Percentiles rank a stretch among this genome's conserved stretches.
Evolutionary conservation across 805 yeast species (phyloP).

Genomic region (Candida odintsovae): DNA sequence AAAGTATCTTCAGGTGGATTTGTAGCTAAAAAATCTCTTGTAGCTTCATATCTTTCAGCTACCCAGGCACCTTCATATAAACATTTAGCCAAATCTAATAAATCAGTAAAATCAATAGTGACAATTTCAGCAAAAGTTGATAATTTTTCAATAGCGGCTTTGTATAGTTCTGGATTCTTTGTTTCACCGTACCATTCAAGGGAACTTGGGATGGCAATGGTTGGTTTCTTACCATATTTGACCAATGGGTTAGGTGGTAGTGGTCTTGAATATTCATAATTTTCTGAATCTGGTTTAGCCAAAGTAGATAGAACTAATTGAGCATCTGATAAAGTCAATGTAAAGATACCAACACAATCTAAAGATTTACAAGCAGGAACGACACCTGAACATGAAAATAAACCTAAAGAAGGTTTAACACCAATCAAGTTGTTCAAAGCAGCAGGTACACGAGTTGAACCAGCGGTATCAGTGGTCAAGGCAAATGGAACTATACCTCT

Average conservation of each 20-base stretch:
- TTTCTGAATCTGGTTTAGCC: conserved; percentile 60
- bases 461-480: conserved; percentile 96
- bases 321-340: conserved; percentile 76
- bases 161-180: conserved; percentile 68
- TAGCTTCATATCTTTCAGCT: conserved; percentile 86
- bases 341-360: conserved; percentile 86
- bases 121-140: conserved; percentile 55
- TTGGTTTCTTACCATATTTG: conserved; percentile 53
- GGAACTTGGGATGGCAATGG: conserved; percentile 69
- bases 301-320: conserved; percentile 66
- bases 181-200: conserved; percentile 78
- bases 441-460: conserved; percentile 97
- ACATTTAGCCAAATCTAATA: conserved; percentile 77
- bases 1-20: conserved; percentile 65
- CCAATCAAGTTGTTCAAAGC: conserved; percentile 89
- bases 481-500: conserved; percentile 86
- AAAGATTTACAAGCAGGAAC: conserved; percentile 95
- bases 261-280: conserved; percentile 76
- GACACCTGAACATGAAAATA: conserved; percentile 83
- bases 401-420: conserved; percentile 88
- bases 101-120: conserved; percentile 65
- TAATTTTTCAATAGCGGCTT: conserved; percentile 52
- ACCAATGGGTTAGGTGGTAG: conserved; percentile 63
- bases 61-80: conserved; percentile 99
- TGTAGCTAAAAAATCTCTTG: conserved; percentile 61